Evolutionary conservation across 257 asterid species (phyloP).

Genomic region (Echites panduratus): DNA sequence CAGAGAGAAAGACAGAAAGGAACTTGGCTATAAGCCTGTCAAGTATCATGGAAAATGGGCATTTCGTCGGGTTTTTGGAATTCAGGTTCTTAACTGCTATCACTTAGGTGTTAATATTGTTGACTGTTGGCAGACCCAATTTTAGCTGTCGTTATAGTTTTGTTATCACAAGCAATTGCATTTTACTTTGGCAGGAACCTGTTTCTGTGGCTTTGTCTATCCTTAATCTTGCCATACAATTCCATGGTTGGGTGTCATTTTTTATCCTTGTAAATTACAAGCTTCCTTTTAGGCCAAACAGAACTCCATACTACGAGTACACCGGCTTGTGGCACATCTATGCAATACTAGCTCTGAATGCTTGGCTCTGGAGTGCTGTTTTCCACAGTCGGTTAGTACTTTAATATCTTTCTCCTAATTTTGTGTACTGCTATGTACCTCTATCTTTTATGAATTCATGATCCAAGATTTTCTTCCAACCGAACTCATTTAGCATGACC

Average conservation of each 20-base stretch:
- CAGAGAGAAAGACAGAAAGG: conserved; percentile 66
- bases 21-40: conserved; percentile 59
- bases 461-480: background rate
- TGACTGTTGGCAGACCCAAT: conserved; percentile 1
- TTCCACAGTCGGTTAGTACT: conserved; percentile 68
- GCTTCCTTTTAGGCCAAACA: conserved; percentile 59
- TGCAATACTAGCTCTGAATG: conserved; percentile 66
- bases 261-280: conserved; percentile 76
- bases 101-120: conserved; percentile 7
- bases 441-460: background rate
- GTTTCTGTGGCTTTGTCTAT: conserved; percentile 84
- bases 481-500: background rate
- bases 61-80: conserved; percentile 63
- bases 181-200: conserved; percentile 57
- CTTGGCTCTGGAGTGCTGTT: conserved; percentile 87
- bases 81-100: conserved; percentile 47
- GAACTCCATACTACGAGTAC: conserved; percentile 64
- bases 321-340: conserved; percentile 81
- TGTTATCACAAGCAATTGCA: conserved; percentile 7
- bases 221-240: conserved; percentile 80
- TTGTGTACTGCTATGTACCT: background rate
- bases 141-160: conserved; percentile 1
- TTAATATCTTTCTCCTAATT: background rate
- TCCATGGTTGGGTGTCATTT: conserved; percentile 92
- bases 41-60: conserved; percentile 94